Evolutionary conservation across 1,139 yeast genomes (phyloP), one percentile per base, ranked within the genome.

Genomic region (Kodamaea sp.): DNA sequence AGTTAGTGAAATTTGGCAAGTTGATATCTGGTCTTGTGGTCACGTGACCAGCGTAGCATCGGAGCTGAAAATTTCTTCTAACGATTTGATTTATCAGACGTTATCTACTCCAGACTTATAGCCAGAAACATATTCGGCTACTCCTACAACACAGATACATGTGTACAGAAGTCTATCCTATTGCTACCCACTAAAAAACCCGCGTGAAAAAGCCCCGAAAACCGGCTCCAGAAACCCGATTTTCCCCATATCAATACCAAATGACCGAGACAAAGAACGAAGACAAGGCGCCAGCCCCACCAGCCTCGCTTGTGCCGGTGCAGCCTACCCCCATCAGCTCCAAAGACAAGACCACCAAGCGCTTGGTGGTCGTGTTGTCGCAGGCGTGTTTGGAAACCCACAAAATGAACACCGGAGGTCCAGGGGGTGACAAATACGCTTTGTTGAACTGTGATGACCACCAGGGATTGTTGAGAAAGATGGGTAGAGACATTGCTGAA

Each of bases 401-500:
- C 59, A 90, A 88, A 60, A 80, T 90, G 60, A 78, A 80, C 39
- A 70, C 84, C 3, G 77, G 80, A 14, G 78, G 83, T 7, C 76
- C 85, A 18, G 89, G 90, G 33, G 96, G 95, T 35, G 97, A 90
- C 58, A 86, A 92, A 59, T 92, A 84, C 55, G 97, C 95, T 0
- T 68, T 92, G 44, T 73, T 92, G 51, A 92, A 92, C 67, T 92
- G 98, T 70, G 98, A 92, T 61, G 98, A 92, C 61, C 98, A 92
- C 60, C 98, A 92, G 66, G 97, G 97, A 11, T 72, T 92, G 38
- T 70, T 92, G 51, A 84, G 94, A 61, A 90, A 89, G 59, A 88
- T 90, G 95, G 96, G 96, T 30, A 77, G 97, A 57, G 97, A 92
- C 59, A 92, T 92, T 48, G 90, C 96, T 29, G 98, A 92, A 59